phyloP scores from a whole-genome alignment of 352 stramenopile species.

The Phytophthora pini region DNA sequence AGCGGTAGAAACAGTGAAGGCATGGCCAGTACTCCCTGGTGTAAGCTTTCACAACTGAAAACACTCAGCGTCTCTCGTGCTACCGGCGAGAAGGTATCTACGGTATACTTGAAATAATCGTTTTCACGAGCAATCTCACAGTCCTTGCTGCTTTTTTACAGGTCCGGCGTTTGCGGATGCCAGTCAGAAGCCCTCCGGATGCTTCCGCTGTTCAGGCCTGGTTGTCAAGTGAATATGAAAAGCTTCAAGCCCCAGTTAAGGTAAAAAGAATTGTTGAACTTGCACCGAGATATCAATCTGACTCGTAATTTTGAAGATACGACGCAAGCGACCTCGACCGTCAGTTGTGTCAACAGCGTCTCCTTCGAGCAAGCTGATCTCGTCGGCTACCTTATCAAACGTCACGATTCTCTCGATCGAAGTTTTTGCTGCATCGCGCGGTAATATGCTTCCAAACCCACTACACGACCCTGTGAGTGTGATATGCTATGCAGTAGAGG shows the following conservation, averaged over 20 bases:
- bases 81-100: constrained; percentile 29
- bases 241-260: constrained; percentile 18
- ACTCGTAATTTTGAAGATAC: constrained; percentile 12
- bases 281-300: no score
- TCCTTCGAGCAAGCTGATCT: constrained; percentile 26
- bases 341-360: constrained; percentile 25
- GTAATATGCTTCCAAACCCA: constrained; percentile 74
- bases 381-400: constrained; percentile 57
- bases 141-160: constrained; percentile 10
- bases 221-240: constrained; percentile 29
- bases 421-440: constrained; percentile 63
- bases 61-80: background rate
- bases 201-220: constrained; percentile 36
- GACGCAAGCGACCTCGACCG: constrained; percentile 28
- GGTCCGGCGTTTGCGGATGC: constrained; percentile 48
- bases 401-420: constrained; percentile 86
- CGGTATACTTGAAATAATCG: background rate
- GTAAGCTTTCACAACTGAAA: constrained; percentile 36
- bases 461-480: constrained; percentile 63
- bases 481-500: constrained; percentile 76
- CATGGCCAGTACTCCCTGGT: constrained; percentile 10
- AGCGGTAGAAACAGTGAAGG: constrained; percentile 3
- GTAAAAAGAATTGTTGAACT: constrained; percentile 14
- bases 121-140: constrained; percentile 3
- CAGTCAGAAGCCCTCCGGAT: constrained; percentile 47